phyloP scores from a whole-genome alignment of 2,329 filamentous ascomycete species.

The Ophiostoma perfectum region DNA sequence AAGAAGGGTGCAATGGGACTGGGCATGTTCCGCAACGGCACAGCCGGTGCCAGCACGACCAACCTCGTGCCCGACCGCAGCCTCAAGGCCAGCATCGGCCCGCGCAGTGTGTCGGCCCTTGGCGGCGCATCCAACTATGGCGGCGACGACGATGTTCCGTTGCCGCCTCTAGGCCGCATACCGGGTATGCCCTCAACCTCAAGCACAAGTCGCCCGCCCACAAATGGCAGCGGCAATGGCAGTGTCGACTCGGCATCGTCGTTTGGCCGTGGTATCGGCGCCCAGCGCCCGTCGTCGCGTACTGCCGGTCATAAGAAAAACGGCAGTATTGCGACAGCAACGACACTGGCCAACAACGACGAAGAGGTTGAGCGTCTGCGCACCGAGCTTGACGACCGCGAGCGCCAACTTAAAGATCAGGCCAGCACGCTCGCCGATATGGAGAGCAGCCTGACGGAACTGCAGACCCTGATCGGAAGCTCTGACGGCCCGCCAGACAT shows the following conservation, averaged over 20 bases:
- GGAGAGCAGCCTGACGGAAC: slow-evolving; percentile 78
- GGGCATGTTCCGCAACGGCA: slow-evolving; percentile 13
- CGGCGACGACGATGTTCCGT: slow-evolving; percentile 52
- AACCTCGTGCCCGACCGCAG: slow-evolving; percentile 38
- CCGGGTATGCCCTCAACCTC: slow-evolving; percentile 2
- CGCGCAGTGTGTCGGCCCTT: slow-evolving; percentile 56
- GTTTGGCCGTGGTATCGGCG: slow-evolving; percentile 43
- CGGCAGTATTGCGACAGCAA: slow-evolving; percentile 24
- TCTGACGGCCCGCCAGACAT: slow-evolving; percentile 38
- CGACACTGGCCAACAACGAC: slow-evolving; percentile 41
- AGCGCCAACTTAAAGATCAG: slow-evolving; percentile 85
- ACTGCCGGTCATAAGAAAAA: slow-evolving; percentile 22
- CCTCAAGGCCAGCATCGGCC: slow-evolving; percentile 47
- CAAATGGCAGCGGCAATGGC: slow-evolving; percentile 42
- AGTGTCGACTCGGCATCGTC: slow-evolving; percentile 39
- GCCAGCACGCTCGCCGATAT: slow-evolving; percentile 77
- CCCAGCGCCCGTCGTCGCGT: slow-evolving; percentile 42
- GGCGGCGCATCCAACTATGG: slow-evolving; percentile 44
- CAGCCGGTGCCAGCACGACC: not conserved
- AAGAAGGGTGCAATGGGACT: slow-evolving; percentile 39
- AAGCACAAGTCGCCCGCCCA: slow-evolving; percentile 39
- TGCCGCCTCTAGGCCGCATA: slow-evolving; percentile 44
- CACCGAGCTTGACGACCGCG: slow-evolving; percentile 72
- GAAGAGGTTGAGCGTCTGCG: slow-evolving; percentile 70
- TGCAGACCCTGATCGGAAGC: slow-evolving; percentile 63